Base-by-base conservation (phyloP, 306 rosid genomes). In the Pterocarpus santalinus region DNA sequence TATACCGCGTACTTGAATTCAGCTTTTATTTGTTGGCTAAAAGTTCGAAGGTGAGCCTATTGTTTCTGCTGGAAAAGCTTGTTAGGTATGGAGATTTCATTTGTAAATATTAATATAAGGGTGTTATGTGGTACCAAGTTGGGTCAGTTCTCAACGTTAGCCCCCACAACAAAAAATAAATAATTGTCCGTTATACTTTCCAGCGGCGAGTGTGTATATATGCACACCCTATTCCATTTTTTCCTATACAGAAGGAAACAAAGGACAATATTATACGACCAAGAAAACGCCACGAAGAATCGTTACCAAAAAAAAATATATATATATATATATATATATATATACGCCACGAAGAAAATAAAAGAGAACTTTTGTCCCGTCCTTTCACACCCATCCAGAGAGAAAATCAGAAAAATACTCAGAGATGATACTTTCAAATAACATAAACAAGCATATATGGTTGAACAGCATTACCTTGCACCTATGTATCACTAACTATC, bases 11-110 rank as follows among this genome's bases (percentile, higher is more conserved):
- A 32, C 46, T 75, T 33, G 46, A 13, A 28, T 46, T 75, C 32
- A 75, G 43, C 47, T 46, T 75, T 44, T 63, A 44, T 61, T 60
- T 60, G 5, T 30, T n/a, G 10, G 69, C 43, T 61, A 62, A 75
- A 46, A 75, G 34, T 61, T 61, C 11, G 2, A 13, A 46, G n/a
- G 34, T 32, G 62, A 30, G 32, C 71, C 71, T 16, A 7, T 46
- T 46, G 17, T 3, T 17, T 22, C 8, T 2, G 2, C 61, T 8
- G 4, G 46, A 14, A 49, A 70, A 49, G 44, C 62, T 32, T 14
- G 75, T 32, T 51, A 51, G 62, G 75, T 70, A 12, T 51, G 15
- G n/a, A 32, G 9, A 49, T 33, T 57, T 51, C 63, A 49, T 32
- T 51, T 49, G 17, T 7, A 14, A n/a, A 36, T 16, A 39, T 16